Evolutionary conservation across 768 basidiomycete species (phyloP).

Genomic region (Calocybe cyanea): DNA sequence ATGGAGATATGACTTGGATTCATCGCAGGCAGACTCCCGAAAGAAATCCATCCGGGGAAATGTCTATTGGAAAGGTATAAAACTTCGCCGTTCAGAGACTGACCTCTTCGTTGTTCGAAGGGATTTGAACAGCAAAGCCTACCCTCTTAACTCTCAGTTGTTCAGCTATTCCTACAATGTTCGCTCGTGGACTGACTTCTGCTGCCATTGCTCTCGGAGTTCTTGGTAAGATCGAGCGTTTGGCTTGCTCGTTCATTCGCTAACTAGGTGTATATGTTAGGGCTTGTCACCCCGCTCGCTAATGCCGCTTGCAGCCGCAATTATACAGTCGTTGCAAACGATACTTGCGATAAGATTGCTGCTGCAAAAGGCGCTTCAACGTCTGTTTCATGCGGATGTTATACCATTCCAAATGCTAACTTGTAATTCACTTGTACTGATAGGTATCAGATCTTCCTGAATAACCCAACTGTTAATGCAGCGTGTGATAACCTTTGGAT

Average conservation of each 20-base stretch:
- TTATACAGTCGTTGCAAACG: slow-evolving; percentile 46
- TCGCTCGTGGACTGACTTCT: slow-evolving; percentile 9
- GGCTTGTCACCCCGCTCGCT: slow-evolving; percentile 6
- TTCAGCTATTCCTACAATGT: slow-evolving; percentile 6
- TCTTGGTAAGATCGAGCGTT: slow-evolving; percentile 7
- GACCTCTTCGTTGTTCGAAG: slow-evolving; percentile 9
- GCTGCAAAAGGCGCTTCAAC: slow-evolving; percentile 42
- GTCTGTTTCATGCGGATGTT: slow-evolving; percentile 23
- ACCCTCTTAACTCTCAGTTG: background rate
- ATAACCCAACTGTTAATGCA: slow-evolving; percentile 43
- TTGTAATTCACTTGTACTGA: background rate
- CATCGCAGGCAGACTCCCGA: too few species aligned
- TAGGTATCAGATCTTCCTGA: slow-evolving; percentile 60
- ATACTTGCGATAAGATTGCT: slow-evolving; percentile 57
- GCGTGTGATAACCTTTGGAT: slow-evolving; percentile 53
- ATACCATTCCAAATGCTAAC: background rate
- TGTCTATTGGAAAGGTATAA: background rate
- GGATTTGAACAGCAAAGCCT: slow-evolving; percentile 7
- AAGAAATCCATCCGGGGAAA: background rate
- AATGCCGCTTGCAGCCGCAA: slow-evolving; percentile 39
- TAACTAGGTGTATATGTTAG: background rate
- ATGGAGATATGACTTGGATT: too few species aligned
- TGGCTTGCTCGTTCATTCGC: background rate
- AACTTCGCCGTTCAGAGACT: background rate
- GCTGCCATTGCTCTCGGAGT: slow-evolving; percentile 9